phyloP scores from a whole-genome alignment of 2,329 filamentous ascomycete genomes.

The Ascocoryne sarcoides region DNA sequence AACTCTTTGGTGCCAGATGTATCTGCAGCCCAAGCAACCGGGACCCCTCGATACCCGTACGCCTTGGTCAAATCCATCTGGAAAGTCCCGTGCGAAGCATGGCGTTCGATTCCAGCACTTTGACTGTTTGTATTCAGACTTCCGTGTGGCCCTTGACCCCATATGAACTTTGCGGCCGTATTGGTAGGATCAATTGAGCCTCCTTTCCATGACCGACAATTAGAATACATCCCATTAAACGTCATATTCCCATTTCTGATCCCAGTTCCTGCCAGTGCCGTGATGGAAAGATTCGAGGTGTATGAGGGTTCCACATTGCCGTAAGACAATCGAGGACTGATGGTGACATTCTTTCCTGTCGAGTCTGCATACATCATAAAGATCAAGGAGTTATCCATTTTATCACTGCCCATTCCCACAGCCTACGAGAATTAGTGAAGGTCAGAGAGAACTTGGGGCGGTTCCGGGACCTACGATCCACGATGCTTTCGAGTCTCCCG shows the following conservation, averaged over 20 bases:
- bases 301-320: constrained; percentile 45
- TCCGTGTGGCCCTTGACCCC: constrained; percentile 44
- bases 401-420: constrained; percentile 43
- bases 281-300: constrained; percentile 34
- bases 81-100: constrained; percentile 46
- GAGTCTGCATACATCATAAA: constrained; percentile 45
- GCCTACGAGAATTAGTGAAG: constrained; percentile 25
- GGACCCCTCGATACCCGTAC: constrained; percentile 35
- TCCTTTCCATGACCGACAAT: constrained; percentile 42
- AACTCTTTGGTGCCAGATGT: constrained; percentile 33
- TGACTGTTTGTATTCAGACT: constrained; percentile 34
- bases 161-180: constrained; percentile 42
- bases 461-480: constrained; percentile 34
- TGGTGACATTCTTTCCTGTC: constrained; percentile 41
- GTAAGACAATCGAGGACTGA: constrained; percentile 44
- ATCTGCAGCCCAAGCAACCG: constrained; percentile 27
- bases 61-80: constrained; percentile 46
- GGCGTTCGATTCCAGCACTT: constrained; percentile 40
- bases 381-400: constrained; percentile 44
- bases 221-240: constrained; percentile 43
- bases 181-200: constrained; percentile 44
- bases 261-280: constrained; percentile 39
- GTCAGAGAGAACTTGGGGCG: not conserved
- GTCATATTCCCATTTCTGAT: constrained; percentile 35
- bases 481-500: constrained; percentile 33